These are phyloP conservation scores for Fusarium protoensiforme DNA, from an alignment of 2,329 filamentous ascomycete species.

Conservation along the genomic window DNA sequence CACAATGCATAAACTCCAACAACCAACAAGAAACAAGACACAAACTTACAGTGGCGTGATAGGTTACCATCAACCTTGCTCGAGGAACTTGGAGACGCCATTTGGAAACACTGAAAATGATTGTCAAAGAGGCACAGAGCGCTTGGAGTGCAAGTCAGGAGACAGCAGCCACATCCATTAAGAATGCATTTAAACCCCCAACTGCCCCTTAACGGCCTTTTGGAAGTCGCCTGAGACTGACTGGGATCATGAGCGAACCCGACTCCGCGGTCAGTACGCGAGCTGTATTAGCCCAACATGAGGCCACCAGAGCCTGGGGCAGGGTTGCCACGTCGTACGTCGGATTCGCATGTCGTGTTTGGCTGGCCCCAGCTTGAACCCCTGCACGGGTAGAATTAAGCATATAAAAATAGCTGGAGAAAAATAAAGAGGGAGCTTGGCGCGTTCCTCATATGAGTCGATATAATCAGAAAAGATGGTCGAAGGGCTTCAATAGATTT, in stretches of 20 bases:
- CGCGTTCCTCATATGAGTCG: background rate
- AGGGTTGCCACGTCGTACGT: background rate
- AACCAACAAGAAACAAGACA: background rate
- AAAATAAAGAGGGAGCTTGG: background rate
- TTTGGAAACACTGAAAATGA: background rate
- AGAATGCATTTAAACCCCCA: background rate
- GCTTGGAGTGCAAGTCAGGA: background rate
- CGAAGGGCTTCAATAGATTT: background rate
- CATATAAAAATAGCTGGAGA: background rate
- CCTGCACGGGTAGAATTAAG: background rate
- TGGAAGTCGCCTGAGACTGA: background rate
- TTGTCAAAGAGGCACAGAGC: background rate
- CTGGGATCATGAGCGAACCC: background rate
- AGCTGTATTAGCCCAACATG: background rate
- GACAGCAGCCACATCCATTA: background rate
- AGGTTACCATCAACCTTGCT: background rate
- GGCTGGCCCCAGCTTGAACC: background rate
- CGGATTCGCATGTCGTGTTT: background rate
- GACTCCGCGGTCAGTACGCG: background rate
- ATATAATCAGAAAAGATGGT: background rate
- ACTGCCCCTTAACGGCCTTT: background rate
- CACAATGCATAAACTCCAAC: background rate
- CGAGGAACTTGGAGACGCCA: background rate
- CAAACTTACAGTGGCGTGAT: background rate
- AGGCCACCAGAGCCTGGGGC: background rate